A percentile compares a stretch with the other conserved stretches of the same genome.
Conservation (phyloP, 2,329 filamentous ascomycete species). For the Apiospora aurea region DNA sequence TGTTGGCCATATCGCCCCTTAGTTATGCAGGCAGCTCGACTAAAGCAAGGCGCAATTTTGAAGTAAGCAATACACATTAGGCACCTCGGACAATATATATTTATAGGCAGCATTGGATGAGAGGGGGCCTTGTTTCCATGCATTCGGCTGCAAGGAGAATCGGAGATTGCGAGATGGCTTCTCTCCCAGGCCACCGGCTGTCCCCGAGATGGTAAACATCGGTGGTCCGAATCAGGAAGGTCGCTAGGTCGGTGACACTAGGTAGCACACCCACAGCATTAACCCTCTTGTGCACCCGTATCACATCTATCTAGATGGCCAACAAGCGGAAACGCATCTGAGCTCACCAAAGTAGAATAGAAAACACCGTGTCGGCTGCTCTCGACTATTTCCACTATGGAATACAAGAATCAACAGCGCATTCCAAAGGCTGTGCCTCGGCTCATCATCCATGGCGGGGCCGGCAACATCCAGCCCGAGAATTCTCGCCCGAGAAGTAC, state of each 20-base stretch:
- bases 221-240: background rate
- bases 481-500: conserved; percentile 66
- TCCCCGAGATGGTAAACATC: background rate
- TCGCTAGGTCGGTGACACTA: background rate
- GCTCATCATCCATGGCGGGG: conserved; percentile 76
- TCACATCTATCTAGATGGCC: background rate
- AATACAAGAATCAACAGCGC: conserved; percentile 45
- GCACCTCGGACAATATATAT: too few species aligned
- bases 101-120: too few species aligned
- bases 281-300: background rate
- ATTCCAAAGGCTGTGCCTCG: conserved; percentile 51
- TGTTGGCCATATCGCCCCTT: background rate
- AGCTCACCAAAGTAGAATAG: background rate
- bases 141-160: background rate
- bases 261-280: background rate
- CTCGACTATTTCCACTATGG: conserved; percentile 42
- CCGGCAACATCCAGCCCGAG: conserved; percentile 70
- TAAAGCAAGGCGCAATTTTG: background rate
- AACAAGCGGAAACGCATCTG: background rate
- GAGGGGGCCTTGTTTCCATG: too few species aligned
- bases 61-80: too few species aligned
- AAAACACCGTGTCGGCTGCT: background rate
- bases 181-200: background rate
- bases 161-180: background rate
- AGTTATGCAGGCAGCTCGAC: background rate